Base-by-base conservation (phyloP, 73 alveolate species). In the Paramecium tetraurelia region DNA sequence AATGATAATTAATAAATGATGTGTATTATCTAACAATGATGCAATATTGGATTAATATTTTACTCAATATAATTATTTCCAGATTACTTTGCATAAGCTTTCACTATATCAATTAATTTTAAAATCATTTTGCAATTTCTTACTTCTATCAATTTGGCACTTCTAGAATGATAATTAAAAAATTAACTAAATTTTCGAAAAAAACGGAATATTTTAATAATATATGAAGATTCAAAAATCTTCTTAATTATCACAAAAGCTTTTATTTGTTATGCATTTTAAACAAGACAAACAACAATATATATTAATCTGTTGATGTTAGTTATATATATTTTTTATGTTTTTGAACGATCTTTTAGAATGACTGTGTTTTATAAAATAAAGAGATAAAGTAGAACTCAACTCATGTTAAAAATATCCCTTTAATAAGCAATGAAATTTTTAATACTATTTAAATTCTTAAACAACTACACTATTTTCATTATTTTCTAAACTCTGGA, bases 341-440 rank as follows among this genome's bases (percentile, higher is more conserved):
- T 35, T 72, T 72, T 72, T 72, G 57, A 40, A 16, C 35, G 22
- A 72, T 72, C 57, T 35, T 72, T 72, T 72, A 72, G 59, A 36
- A 72, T 63, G 12, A 43, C 86, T 72, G 59, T 35, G 16, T 31
- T 36, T 27, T 36, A 63, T 72, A 72, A 72, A 5, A 72, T 43
- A 72, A 72, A 72, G 18, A 36, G 86, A 12, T 63, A 59, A 36
- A 72, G 58, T 36, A 72, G 24, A 36, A 63, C 57, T 12, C 86
- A 0, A 71, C 58, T 11, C 33, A 58, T 10, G 36, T 63, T 27
- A 71, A 35, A 36, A 36, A 72, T 3, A 43, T 72, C 36, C 35
- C 86, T 72, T 86, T 87, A 35, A 89, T 90, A 20, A 94, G 94
- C 48, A 93, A 76, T 57, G 93, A 59, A 86, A 93, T 16, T 94